A percentile compares a stretch with the other conserved stretches of the same genome.
These are phyloP conservation scores for Talaromyces sp. DNA, from an alignment of 2,329 filamentous ascomycete species.

Conservation along the genomic window DNA sequence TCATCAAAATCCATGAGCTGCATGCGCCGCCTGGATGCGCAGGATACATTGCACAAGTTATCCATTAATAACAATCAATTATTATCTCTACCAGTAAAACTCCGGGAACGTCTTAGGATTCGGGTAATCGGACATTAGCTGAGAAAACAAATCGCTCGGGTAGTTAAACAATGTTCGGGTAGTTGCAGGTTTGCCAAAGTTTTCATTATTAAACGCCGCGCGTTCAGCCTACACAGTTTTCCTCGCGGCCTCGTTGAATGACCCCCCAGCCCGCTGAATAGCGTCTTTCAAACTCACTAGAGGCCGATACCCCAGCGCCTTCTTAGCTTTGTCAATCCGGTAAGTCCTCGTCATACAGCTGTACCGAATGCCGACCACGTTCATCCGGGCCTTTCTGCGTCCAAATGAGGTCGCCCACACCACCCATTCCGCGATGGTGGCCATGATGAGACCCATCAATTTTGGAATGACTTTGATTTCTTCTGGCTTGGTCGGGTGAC, in stretches of 20 bases:
- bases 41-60: no score
- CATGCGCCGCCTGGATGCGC: no score
- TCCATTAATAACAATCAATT: no score
- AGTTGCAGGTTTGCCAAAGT: neutral
- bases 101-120: neutral
- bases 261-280: neutral
- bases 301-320: neutral
- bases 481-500: neutral
- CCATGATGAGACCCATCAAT: neutral
- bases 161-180: neutral
- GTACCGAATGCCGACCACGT: slow-evolving; percentile 1
- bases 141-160: neutral
- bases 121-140: neutral
- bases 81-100: no score
- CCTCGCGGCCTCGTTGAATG: neutral
- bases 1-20: no score
- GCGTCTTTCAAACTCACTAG: neutral
- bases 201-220: neutral
- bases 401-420: neutral
- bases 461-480: neutral
- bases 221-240: neutral
- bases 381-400: slow-evolving; percentile 1
- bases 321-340: slow-evolving; percentile 1
- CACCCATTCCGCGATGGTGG: neutral
- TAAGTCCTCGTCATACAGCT: slow-evolving; percentile 3